Conservation (phyloP, 306 rosid species). For the Rubus idaeus region DNA sequence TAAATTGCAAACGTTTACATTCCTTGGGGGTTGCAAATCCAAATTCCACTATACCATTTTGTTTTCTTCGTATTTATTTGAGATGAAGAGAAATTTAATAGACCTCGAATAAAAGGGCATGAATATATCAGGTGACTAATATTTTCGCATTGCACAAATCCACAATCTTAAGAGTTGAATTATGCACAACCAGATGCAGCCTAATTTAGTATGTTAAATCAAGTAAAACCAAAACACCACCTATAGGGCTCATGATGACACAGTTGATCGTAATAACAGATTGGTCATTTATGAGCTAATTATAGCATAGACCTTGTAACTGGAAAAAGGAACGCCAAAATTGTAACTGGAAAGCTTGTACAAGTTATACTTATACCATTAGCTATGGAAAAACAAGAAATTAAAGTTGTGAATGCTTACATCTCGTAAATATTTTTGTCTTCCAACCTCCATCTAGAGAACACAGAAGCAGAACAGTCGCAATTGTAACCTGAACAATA, state of each 20-base stretch:
- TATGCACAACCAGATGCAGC: conserved; percentile 9
- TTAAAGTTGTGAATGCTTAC: conserved; percentile 44
- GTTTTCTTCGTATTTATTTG: not conserved
- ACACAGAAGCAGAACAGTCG: not conserved
- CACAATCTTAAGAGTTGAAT: not conserved
- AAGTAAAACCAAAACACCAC: conserved; percentile 13
- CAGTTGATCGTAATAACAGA: conserved; percentile 13
- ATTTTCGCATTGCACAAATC: not conserved
- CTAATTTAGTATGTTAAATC: conserved; percentile 5
- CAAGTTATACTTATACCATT: not conserved
- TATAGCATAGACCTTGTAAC: not conserved
- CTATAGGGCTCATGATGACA: conserved; percentile 12
- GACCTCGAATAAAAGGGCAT: not conserved
- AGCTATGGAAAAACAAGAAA: not conserved
- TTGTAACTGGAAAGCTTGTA: not conserved
- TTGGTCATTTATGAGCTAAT: conserved; percentile 12
- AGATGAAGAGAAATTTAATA: not conserved
- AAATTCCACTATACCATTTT: conserved; percentile 6
- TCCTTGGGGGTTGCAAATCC: not conserved
- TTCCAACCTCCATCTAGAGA: conserved; percentile 35
- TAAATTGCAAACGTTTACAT: not conserved
- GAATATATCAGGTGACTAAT: not conserved
- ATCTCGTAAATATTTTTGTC: conserved; percentile 33
- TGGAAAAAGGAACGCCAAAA: conserved; percentile 1
- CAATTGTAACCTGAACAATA: conserved; percentile 19